A percentile compares a stretch with the other conserved stretches of the same genome.
phyloP scores from a whole-genome alignment of 2,329 filamentous ascomycete species.

The Ciborinia camelliae region DNA sequence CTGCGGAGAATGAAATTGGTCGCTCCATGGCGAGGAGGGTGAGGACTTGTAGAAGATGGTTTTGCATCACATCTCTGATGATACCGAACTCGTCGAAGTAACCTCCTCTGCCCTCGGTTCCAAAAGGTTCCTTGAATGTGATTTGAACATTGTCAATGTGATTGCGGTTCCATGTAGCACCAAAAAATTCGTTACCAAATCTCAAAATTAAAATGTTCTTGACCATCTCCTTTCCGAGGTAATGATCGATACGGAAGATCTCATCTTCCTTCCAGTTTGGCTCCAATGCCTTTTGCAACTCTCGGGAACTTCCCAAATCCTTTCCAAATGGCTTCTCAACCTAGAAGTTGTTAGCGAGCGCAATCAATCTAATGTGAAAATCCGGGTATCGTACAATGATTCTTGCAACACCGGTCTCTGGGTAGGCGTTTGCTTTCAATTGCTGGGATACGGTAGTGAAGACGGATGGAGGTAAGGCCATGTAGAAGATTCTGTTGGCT shows the following conservation, averaged over 20 bases:
- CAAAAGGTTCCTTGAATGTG: slow-evolving; percentile 98
- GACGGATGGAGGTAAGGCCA: slow-evolving; percentile 95
- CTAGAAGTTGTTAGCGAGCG: slow-evolving; percentile 45
- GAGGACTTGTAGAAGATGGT: slow-evolving; percentile 94
- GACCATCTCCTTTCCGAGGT: slow-evolving; percentile 99
- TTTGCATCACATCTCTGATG: slow-evolving; percentile 99
- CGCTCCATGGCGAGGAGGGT: slow-evolving; percentile 97
- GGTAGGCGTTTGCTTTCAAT: slow-evolving; percentile 96
- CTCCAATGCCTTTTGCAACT: slow-evolving; percentile 90
- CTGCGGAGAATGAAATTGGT: slow-evolving; percentile 94
- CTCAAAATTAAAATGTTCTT: slow-evolving; percentile 98
- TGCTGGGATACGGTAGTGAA: slow-evolving; percentile 98
- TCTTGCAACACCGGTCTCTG: slow-evolving; percentile 81
- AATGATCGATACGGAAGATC: slow-evolving; percentile 98
- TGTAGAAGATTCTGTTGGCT: slow-evolving; percentile 95
- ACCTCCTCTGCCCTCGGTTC: slow-evolving; percentile 93
- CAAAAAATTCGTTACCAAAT: slow-evolving; percentile 98
- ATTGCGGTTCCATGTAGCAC: slow-evolving; percentile 97
- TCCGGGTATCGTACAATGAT: slow-evolving; percentile 71
- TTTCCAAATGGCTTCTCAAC: slow-evolving; percentile 99
- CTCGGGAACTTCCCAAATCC: slow-evolving; percentile 88
- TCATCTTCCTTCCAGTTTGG: slow-evolving; percentile 99
- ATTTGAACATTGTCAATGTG: slow-evolving; percentile 99
- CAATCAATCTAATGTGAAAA: not conserved
- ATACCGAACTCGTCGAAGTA: slow-evolving; percentile 99